These are phyloP conservation scores for Lathyrus tuberosus DNA, from an alignment of 306 rosid species.

Conservation along the genomic window DNA sequence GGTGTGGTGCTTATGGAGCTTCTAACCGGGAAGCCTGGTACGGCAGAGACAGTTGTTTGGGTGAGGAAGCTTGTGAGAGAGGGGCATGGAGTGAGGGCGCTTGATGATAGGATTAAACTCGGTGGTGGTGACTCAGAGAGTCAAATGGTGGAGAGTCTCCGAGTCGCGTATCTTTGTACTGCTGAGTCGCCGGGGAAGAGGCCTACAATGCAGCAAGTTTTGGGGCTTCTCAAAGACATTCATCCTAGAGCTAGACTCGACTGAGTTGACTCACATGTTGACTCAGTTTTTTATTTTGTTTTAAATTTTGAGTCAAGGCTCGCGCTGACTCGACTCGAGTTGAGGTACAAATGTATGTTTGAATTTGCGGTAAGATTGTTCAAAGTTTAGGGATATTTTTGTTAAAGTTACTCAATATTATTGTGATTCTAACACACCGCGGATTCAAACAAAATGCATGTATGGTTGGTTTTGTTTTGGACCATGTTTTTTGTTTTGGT, in stretches of 20 bases:
- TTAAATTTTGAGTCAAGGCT: no score
- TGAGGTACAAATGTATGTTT: no score
- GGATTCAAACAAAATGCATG: no score
- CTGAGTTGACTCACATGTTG: constrained; percentile 29
- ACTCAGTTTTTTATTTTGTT: background rate
- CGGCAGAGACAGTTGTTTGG: constrained; percentile 88
- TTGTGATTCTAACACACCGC: no score
- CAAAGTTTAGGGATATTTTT: no score
- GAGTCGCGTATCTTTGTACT: constrained; percentile 90
- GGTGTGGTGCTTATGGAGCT: constrained; percentile 95
- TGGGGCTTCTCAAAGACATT: constrained; percentile 84
- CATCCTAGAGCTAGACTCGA: constrained; percentile 46
- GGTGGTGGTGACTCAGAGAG: constrained; percentile 51
- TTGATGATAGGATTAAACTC: constrained; percentile 60
- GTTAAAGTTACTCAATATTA: no score
- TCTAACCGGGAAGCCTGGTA: constrained; percentile 71
- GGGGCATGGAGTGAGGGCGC: constrained; percentile 49
- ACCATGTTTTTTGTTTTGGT: constrained; percentile 25
- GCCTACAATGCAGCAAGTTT: constrained; percentile 86
- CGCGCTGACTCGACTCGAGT: no score
- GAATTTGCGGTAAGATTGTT: no score
- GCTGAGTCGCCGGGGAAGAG: constrained; percentile 86
- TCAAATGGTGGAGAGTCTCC: constrained; percentile 84
- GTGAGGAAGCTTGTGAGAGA: constrained; percentile 84
- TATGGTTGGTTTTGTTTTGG: background rate